Percentiles rank a stretch among this genome's conserved stretches.
These are phyloP conservation scores for Voacanga thouarsii DNA, from an alignment of 257 asterid genomes.

Conservation along the genomic window DNA sequence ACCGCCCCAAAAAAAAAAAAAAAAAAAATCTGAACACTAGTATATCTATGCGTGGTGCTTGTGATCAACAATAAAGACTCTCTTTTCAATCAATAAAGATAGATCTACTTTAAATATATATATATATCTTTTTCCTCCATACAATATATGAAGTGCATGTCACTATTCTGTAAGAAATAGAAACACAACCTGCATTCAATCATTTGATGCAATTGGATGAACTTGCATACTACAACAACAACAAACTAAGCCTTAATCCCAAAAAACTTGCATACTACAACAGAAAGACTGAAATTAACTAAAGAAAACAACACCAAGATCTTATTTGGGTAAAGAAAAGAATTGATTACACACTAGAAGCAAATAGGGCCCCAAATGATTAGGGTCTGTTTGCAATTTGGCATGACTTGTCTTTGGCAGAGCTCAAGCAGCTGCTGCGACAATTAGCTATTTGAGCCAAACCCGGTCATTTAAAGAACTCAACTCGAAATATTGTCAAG, in stretches of 20 bases:
- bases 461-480: not conserved
- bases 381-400: not conserved
- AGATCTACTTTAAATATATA: not conserved
- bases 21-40: not conserved
- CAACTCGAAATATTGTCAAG: not conserved
- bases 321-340: constrained; percentile 7
- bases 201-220: not conserved
- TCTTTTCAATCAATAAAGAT: too few relatives aligned
- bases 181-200: not conserved
- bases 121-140: not conserved
- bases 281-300: not conserved
- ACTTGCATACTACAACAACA: not conserved
- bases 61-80: not conserved
- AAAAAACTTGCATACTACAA: not conserved
- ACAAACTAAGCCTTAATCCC: too few relatives aligned
- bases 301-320: not conserved
- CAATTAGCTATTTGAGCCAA: not conserved
- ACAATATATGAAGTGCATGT: not conserved
- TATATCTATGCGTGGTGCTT: not conserved
- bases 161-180: not conserved
- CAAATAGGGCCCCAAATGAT: not conserved
- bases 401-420: not conserved
- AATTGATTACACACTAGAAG: not conserved
- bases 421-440: not conserved
- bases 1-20: not conserved